Evolutionary conservation across 345 rosid species (phyloP).

Genomic region (Theobroma cacao): DNA sequence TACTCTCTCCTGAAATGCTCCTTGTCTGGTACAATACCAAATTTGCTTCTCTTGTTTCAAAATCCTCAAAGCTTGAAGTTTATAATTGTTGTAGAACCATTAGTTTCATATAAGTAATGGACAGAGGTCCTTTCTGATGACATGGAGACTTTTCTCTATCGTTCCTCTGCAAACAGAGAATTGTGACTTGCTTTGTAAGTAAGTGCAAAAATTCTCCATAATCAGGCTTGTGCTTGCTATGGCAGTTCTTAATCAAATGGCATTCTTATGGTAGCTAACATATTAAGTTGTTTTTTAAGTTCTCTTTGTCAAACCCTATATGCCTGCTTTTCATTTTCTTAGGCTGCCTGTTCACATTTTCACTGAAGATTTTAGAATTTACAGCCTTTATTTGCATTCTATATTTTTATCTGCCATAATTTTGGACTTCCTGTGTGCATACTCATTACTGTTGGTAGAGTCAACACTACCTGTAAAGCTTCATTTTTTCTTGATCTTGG

Average conservation of each 20-base stretch:
- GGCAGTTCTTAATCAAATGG: background rate
- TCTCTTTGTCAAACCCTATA: background rate
- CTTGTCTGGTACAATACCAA: background rate
- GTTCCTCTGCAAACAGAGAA: background rate
- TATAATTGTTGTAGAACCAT: background rate
- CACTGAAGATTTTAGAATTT: background rate
- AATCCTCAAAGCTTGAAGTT: background rate
- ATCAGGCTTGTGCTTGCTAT: background rate
- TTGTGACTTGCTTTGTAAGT: slow-evolving; percentile 11
- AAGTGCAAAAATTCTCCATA: background rate
- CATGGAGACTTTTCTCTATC: background rate
- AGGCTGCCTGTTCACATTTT: background rate
- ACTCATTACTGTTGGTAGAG: background rate
- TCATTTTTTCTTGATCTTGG: background rate
- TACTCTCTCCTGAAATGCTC: background rate
- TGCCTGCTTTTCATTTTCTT: background rate
- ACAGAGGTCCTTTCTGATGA: background rate
- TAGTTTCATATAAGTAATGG: background rate
- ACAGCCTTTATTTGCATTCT: background rate
- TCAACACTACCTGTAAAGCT: background rate
- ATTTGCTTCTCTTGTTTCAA: slow-evolving; percentile 1
- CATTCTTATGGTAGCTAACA: background rate
- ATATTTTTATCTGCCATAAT: background rate
- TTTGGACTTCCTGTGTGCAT: background rate
- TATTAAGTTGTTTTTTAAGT: background rate